These are phyloP conservation scores for Agroathelia rolfsii DNA, from an alignment of 1,284 basidiomycete genomes.

Conservation along the genomic window DNA sequence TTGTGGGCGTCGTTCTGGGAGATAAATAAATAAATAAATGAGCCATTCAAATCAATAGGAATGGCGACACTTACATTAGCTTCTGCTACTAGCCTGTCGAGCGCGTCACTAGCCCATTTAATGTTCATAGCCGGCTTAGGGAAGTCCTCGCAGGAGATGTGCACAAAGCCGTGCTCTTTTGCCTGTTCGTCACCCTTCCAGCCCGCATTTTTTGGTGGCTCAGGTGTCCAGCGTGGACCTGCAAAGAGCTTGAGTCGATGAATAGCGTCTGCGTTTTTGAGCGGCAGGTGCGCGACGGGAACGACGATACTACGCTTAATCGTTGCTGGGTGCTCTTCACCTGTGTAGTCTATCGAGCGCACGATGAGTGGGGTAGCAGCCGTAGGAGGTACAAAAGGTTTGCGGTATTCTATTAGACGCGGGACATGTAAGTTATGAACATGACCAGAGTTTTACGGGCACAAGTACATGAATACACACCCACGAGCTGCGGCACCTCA, in stretches of 20 bases:
- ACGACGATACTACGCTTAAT: slow-evolving; percentile 66
- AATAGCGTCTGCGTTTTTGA: slow-evolving; percentile 49
- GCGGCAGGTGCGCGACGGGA: slow-evolving; percentile 61
- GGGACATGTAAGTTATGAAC: slow-evolving; percentile 9
- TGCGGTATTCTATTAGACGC: slow-evolving; percentile 52
- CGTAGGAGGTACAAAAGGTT: slow-evolving; percentile 61
- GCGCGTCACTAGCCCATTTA: slow-evolving; percentile 75
- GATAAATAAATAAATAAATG: slow-evolving; percentile 4
- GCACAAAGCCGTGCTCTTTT: slow-evolving; percentile 68
- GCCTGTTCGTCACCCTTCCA: slow-evolving; percentile 28
- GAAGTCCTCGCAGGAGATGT: slow-evolving; percentile 81
- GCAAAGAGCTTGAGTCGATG: slow-evolving; percentile 79
- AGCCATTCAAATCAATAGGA: slow-evolving; percentile 7
- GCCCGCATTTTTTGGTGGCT: slow-evolving; percentile 61
- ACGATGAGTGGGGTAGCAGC: slow-evolving; percentile 51
- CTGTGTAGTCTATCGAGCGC: slow-evolving; percentile 68
- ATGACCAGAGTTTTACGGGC: slow-evolving; percentile 6
- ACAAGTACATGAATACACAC: slow-evolving; percentile 34
- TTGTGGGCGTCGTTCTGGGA: slow-evolving; percentile 38
- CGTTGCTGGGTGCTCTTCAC: slow-evolving; percentile 60
- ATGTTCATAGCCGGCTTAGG: slow-evolving; percentile 71
- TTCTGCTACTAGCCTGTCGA: slow-evolving; percentile 61
- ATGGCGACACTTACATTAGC: slow-evolving; percentile 59
- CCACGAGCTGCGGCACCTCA: slow-evolving; percentile 73
- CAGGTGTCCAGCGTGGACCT: slow-evolving; percentile 72